Evolutionary conservation across 1,284 basidiomycete species (phyloP).

Genomic region (Ceratobasidium sp.): DNA sequence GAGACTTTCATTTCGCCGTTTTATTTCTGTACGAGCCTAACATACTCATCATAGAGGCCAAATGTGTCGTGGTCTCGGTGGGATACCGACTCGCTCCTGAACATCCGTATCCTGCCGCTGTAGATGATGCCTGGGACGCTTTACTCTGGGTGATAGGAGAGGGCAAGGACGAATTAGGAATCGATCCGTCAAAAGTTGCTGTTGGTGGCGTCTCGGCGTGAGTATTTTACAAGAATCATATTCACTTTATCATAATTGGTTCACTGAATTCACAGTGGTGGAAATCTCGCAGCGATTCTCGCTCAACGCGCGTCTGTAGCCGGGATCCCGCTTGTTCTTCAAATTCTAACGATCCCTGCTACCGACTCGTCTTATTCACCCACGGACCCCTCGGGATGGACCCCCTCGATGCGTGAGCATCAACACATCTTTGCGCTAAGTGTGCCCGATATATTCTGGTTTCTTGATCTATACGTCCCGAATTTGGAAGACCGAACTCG

Average conservation of each 20-base stretch:
- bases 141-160: constrained; percentile 66
- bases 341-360: constrained; percentile 74
- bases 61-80: constrained; percentile 64
- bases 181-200: constrained; percentile 57
- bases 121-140: constrained; percentile 73
- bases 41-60: constrained; percentile 45
- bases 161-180: constrained; percentile 53
- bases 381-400: constrained; percentile 40
- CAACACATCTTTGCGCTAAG: constrained; percentile 65
- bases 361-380: constrained; percentile 64
- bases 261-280: constrained; percentile 53
- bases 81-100: constrained; percentile 81
- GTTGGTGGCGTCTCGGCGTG: constrained; percentile 75
- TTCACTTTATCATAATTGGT: not conserved
- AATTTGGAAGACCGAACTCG: constrained; percentile 63
- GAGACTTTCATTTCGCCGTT: constrained; percentile 62
- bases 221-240: constrained; percentile 46
- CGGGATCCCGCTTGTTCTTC: constrained; percentile 65
- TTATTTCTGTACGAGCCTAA: constrained; percentile 40
- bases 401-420: constrained; percentile 64
- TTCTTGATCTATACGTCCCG: constrained; percentile 70
- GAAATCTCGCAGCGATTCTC: constrained; percentile 71
- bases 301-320: constrained; percentile 66
- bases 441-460: constrained; percentile 74
- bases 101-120: constrained; percentile 73